phyloP scores from a whole-genome alignment of 2,329 filamentous ascomycete genomes.

The Gyromitra esculenta region DNA sequence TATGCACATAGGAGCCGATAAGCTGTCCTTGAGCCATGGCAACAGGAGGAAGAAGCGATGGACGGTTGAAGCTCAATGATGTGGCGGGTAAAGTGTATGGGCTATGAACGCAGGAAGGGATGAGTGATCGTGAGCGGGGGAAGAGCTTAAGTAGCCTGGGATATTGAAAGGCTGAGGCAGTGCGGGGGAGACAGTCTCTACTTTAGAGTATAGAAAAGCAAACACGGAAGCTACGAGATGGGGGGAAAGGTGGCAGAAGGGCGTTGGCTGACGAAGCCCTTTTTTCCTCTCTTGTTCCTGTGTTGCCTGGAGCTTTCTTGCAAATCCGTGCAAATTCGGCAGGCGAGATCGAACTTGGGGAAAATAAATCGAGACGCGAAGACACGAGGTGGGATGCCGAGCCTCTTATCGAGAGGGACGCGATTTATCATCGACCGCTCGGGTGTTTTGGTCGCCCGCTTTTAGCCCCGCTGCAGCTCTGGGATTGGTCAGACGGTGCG shows the following conservation, averaged over 20 bases:
- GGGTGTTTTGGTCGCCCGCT: slow-evolving; percentile 7
- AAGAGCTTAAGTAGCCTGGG: slow-evolving; percentile 31
- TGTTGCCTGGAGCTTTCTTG: slow-evolving; percentile 4
- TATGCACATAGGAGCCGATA: slow-evolving; percentile 57
- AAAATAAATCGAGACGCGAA: slow-evolving; percentile 30
- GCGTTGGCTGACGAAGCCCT: slow-evolving; percentile 25
- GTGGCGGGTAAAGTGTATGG: slow-evolving; percentile 15
- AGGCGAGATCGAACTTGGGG: slow-evolving; percentile 27
- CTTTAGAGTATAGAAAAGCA: slow-evolving; percentile 20
- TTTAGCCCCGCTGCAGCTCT: background rate
- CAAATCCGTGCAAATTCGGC: background rate
- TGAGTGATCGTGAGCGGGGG: slow-evolving; percentile 3
- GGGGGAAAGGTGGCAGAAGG: slow-evolving; percentile 8
- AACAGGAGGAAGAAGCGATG: slow-evolving; percentile 27
- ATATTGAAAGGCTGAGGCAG: slow-evolving; percentile 23
- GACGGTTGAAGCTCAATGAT: slow-evolving; percentile 11
- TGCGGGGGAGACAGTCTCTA: slow-evolving; percentile 2
- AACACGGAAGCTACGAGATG: background rate
- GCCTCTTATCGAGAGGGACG: slow-evolving; percentile 24
- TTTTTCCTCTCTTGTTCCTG: slow-evolving; percentile 6
- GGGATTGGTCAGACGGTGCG: slow-evolving; percentile 6
- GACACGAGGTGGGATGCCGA: slow-evolving; percentile 13
- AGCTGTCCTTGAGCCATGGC: slow-evolving; percentile 43
- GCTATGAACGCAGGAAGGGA: slow-evolving; percentile 14
- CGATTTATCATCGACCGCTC: slow-evolving; percentile 29